Conservation (phyloP, 805 yeast species). For the Suhomyces sp. region DNA sequence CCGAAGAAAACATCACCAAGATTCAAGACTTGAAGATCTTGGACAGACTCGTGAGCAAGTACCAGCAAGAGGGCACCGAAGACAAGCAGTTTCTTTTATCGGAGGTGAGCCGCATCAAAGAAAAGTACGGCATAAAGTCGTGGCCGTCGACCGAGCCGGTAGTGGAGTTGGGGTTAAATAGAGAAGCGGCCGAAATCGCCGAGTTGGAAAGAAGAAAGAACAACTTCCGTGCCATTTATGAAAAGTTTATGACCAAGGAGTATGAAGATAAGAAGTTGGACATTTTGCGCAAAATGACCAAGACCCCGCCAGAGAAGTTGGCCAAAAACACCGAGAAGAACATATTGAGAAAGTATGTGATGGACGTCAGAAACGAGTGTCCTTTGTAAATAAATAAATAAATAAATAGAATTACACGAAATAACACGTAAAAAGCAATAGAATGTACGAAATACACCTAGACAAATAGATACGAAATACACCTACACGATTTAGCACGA, state of each 20-base stretch:
- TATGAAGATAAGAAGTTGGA: conserved; percentile 21
- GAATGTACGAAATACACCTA: no score
- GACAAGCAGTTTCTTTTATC: conserved; percentile 22
- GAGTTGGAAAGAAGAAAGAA: conserved; percentile 28
- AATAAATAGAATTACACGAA: no score
- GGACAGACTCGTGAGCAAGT: conserved; percentile 27
- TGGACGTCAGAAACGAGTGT: conserved; percentile 22
- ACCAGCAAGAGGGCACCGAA: conserved; percentile 20
- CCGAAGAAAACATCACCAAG: conserved; percentile 25
- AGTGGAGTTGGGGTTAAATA: conserved; percentile 30
- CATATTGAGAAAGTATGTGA: conserved; percentile 61
- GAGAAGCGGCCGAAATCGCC: conserved; percentile 23
- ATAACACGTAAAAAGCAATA: no score
- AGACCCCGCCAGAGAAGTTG: conserved; percentile 35
- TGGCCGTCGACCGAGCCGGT: conserved; percentile 44
- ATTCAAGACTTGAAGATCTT: conserved; percentile 37
- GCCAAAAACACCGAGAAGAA: conserved; percentile 64
- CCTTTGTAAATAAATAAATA: conserved; percentile 4
- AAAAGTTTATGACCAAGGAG: conserved; percentile 30
- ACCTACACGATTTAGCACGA: no score
- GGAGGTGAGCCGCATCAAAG: conserved; percentile 36
- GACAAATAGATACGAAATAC: no score
- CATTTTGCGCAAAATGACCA: conserved; percentile 27
- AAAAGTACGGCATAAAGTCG: conserved; percentile 33
- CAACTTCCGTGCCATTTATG: conserved; percentile 28